These are phyloP conservation scores for Aphanoascus verrucosus DNA, from an alignment of 2,329 filamentous ascomycete genomes.

Conservation along the genomic window DNA sequence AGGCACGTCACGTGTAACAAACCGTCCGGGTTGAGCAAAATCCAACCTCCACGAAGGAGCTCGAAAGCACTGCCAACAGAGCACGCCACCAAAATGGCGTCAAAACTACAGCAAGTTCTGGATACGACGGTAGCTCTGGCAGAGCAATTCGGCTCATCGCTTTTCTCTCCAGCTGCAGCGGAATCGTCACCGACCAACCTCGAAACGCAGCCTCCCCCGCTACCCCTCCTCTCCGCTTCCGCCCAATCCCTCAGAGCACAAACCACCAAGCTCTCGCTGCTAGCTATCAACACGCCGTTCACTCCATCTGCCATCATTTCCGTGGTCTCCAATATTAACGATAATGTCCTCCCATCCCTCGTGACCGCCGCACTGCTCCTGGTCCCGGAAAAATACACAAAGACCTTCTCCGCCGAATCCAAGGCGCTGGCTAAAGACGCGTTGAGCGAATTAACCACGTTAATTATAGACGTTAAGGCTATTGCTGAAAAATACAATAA, in stretches of 20 bases:
- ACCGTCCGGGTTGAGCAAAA: not conserved
- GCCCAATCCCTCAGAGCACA: slow-evolving; percentile 68
- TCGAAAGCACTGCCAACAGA: not conserved
- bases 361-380: slow-evolving; percentile 60
- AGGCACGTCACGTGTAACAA: not conserved
- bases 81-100: not conserved
- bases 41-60: not conserved
- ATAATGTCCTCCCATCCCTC: slow-evolving; percentile 62
- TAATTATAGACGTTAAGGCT: slow-evolving; percentile 49
- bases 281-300: slow-evolving; percentile 78
- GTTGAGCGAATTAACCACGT: slow-evolving; percentile 50
- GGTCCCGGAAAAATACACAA: slow-evolving; percentile 50
- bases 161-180: slow-evolving; percentile 23
- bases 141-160: slow-evolving; percentile 31
- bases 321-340: slow-evolving; percentile 61
- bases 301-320: slow-evolving; percentile 63
- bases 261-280: slow-evolving; percentile 73
- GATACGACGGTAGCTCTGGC: slow-evolving; percentile 29
- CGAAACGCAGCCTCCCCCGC: slow-evolving; percentile 23
- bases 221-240: slow-evolving; percentile 61
- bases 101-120: slow-evolving; percentile 24
- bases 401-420: slow-evolving; percentile 53
- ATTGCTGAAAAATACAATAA: slow-evolving; percentile 34
- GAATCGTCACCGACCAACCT: slow-evolving; percentile 13
- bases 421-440: slow-evolving; percentile 49